Evolutionary conservation across 305 asterid genomes (phyloP).

Genomic region (Stenogyne calaminthoides): DNA sequence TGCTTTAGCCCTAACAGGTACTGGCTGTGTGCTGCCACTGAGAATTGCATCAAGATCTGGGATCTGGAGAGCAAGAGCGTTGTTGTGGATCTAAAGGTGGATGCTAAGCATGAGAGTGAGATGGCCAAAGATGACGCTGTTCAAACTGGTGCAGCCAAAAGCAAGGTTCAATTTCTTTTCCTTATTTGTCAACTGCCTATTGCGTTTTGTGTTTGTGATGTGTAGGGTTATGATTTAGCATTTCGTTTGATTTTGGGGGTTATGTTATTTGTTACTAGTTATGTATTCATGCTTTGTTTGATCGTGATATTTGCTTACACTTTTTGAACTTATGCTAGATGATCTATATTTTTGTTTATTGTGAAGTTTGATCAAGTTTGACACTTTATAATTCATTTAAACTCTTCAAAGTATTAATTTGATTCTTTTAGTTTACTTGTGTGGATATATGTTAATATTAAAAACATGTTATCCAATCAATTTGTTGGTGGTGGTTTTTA

Average conservation of each 20-base stretch:
- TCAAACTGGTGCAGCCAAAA: no score
- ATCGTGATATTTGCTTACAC: background rate
- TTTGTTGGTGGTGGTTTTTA: background rate
- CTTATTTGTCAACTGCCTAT: background rate
- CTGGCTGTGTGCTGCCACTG: conserved; percentile 72
- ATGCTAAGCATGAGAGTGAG: conserved; percentile 44
- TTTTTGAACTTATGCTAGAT: background rate
- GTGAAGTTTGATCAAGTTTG: no score
- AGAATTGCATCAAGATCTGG: conserved; percentile 66
- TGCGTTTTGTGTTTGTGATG: background rate
- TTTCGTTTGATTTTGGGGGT: background rate
- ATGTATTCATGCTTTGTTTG: background rate
- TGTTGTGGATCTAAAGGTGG: conserved; percentile 52
- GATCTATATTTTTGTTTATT: background rate
- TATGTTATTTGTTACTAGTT: background rate
- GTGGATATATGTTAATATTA: background rate
- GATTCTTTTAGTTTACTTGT: background rate
- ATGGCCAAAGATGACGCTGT: conserved; percentile 30
- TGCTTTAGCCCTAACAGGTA: conserved; percentile 76
- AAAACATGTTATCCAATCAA: background rate
- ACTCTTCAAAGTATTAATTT: background rate
- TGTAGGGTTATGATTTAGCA: background rate
- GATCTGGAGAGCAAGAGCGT: conserved; percentile 72
- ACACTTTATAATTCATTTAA: no score
- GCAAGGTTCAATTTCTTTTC: conserved; percentile 32